Conservation (phyloP, 106 monocot genomes). For the Alisma plantagoaquatica region DNA sequence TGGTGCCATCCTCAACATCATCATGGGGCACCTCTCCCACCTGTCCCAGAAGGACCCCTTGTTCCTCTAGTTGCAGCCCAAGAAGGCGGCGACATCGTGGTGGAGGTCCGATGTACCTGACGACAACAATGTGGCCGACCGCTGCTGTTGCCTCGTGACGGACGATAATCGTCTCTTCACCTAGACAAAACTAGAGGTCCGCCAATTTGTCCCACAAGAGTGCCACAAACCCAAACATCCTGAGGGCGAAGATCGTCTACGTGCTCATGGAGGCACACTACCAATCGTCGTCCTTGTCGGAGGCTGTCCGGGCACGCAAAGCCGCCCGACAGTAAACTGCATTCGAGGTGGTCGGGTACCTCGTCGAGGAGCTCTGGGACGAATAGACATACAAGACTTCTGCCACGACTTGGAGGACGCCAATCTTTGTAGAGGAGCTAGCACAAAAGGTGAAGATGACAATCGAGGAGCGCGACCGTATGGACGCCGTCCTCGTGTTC, state of each 20-base stretch:
- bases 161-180: conserved; percentile 57
- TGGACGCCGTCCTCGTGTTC: conserved; percentile 71
- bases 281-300: conserved; percentile 54
- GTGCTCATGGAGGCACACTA: conserved; percentile 77
- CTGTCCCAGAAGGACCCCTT: conserved; percentile 21
- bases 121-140: not conserved
- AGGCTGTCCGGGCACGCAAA: conserved; percentile 41
- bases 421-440: conserved; percentile 73
- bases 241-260: conserved; percentile 53
- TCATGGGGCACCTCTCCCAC: conserved; percentile 12
- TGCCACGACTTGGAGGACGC: conserved; percentile 52
- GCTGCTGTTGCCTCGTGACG: conserved; percentile 17
- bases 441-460: conserved; percentile 53
- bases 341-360: conserved; percentile 70
- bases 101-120: too few species aligned
- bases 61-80: conserved; percentile 39
- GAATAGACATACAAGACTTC: conserved; percentile 34
- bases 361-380: conserved; percentile 67
- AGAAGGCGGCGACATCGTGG: not conserved
- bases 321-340: conserved; percentile 21
- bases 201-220: conserved; percentile 29
- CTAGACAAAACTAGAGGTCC: conserved; percentile 52
- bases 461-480: conserved; percentile 56
- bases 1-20: too few species aligned
- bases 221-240: conserved; percentile 18